These are phyloP conservation scores for Fusarium concolor DNA, from an alignment of 2,329 filamentous ascomycete species.

Conservation along the genomic window DNA sequence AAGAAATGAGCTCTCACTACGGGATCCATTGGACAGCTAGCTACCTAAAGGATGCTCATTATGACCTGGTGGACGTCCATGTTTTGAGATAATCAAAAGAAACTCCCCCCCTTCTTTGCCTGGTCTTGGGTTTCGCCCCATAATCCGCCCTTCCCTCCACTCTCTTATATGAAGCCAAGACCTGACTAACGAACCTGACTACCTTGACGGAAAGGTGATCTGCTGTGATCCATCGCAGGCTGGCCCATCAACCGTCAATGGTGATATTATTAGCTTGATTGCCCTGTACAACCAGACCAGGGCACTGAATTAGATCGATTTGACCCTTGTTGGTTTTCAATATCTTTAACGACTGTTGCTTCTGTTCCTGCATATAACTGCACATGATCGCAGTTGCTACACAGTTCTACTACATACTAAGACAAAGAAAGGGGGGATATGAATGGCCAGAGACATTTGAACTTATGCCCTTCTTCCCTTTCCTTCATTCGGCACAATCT, in stretches of 20 bases:
- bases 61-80: neutral
- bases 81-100: constrained; percentile 23
- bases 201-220: constrained; percentile 24
- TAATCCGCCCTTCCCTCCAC: constrained; percentile 28
- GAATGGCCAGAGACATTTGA: constrained; percentile 13
- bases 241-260: constrained; percentile 32
- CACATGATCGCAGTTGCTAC: neutral
- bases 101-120: constrained; percentile 8
- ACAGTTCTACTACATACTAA: neutral
- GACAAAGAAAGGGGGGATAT: constrained; percentile 19
- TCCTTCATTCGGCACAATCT: constrained; percentile 13
- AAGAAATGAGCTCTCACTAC: constrained; percentile 28
- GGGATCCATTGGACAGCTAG: neutral
- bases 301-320: constrained; percentile 22
- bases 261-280: constrained; percentile 33
- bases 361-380: constrained; percentile 1
- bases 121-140: constrained; percentile 17
- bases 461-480: constrained; percentile 8
- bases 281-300: constrained; percentile 36
- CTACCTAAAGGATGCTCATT: neutral
- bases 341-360: constrained; percentile 6
- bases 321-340: constrained; percentile 10
- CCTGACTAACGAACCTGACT: constrained; percentile 3
- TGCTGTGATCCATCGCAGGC: constrained; percentile 12
- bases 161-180: constrained; percentile 22